These are phyloP conservation scores for Penicillium sp. DNA, from an alignment of 2,329 filamentous ascomycete genomes.

Conservation along the genomic window DNA sequence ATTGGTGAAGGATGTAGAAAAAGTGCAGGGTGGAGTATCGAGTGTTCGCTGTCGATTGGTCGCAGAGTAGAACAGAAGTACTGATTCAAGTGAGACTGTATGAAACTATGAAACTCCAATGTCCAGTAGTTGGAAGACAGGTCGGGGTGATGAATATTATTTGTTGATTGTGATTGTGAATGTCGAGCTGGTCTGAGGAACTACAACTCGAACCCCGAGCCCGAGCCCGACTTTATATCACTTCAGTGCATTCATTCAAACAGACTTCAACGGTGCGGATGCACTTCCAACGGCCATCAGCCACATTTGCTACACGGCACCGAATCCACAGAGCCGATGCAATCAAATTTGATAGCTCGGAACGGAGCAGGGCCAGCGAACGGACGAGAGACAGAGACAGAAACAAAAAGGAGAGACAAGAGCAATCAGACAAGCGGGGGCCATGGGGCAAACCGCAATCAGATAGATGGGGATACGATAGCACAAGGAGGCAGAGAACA, in stretches of 20 bases:
- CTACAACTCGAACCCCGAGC: not conserved
- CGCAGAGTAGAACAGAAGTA: not conserved
- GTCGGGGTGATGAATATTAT: not conserved
- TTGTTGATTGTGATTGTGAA: not conserved
- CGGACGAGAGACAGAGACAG: conserved; percentile 7
- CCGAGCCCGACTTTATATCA: conserved; percentile 16
- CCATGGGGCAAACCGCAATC: conserved; percentile 4
- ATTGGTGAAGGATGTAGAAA: not conserved
- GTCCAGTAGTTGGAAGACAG: not conserved
- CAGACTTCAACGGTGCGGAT: conserved; percentile 9
- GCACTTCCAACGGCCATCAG: conserved; percentile 1
- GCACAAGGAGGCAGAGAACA: not conserved
- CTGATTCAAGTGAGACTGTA: not conserved
- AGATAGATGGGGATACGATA: conserved; percentile 9
- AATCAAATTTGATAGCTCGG: conserved; percentile 18
- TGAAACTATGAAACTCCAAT: not conserved
- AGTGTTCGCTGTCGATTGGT: not conserved
- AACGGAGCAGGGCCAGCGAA: conserved; percentile 22
- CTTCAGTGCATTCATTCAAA: conserved; percentile 2
- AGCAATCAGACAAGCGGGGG: conserved; percentile 17
- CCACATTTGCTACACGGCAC: conserved; percentile 2
- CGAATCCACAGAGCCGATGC: conserved; percentile 12
- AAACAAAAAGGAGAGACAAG: conserved; percentile 13
- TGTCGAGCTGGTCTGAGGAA: not conserved
- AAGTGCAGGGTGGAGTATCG: not conserved